Evolutionary conservation across 2,329 filamentous ascomycete species (phyloP), one percentile per base, ranked within the genome.

Genomic region (Magnaporthiopsis poae): DNA sequence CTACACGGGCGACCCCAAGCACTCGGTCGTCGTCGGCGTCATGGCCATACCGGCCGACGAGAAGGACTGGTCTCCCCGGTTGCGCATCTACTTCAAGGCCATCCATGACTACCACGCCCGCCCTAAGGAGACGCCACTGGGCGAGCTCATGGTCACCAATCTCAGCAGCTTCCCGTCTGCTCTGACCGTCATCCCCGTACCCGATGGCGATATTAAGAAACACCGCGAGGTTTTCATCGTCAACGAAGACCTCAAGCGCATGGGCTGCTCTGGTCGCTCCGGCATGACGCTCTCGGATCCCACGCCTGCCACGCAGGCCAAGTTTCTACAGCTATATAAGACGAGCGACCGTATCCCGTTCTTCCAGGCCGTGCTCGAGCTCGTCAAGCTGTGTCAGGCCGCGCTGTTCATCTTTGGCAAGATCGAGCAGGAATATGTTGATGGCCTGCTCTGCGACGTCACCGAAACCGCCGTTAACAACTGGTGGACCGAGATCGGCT

Each of bases 401-500:
- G 92, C 95, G 0, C 79, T 99, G 68, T 89, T 91, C 73, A 81
- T 97, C 68, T 99, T 97, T 76, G 91, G 89, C 66, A 92, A 93
- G 75, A 80, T 98, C 7, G 88, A 91, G n/a, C 84, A 89, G 36
- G 90, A 93, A 70, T 98, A 96, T 74, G 90, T 91, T 9, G 95
- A 99, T 73, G 95, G 95, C 0, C 79, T 97, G 31, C 84, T 99
- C 3, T 99, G 95, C 75, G 95, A 99, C 78, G 83, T 95, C 61
- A 98, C 95, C 0, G 95, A 99, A 75, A 88, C 85, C 69, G 92
- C 93, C 1, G 87, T 98, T 71, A 89, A 88, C 69, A 91, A 97
- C 75, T 99, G 95, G 95, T 98, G 95, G 95, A 88, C 90, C 1
- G 91, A 96, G 72, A 89, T 97, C 68, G 95, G 95, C 1, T 89